Base-by-base conservation (phyloP, 2,329 filamentous ascomycete species). In the Mariannaea elegans region DNA sequence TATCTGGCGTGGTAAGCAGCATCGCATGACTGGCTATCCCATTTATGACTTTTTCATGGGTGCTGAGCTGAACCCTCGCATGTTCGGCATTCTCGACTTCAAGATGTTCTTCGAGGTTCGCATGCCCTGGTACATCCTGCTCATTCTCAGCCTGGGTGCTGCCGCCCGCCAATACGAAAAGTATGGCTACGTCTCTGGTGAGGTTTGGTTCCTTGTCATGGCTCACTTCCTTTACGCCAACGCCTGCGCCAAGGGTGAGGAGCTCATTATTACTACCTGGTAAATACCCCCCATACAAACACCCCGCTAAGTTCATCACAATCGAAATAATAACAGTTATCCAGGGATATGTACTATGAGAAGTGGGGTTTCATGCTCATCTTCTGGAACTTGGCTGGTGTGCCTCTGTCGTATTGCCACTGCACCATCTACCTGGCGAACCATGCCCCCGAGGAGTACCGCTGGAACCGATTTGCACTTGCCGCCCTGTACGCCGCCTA, bases 301-400 rank as follows among this genome's bases (percentile, higher is more conserved):
- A 3, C 16, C 38, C n/a, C 27, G 19, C 5, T 27, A 27, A 5
- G 6, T 27, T 27, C 24, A 27, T 27, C 24, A 27, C 24, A 9
- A 27, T 27, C 24, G 9, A 27, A 48, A 10, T 5, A 14, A 34
- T 64, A 47, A 62, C 47, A 23, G 5, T 24, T 9, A 10, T 27
- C 3, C 13, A 77, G 75, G 90, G 93, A 97, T 72, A 97, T 97
- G 90, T 97, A 96, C 82, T 94, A 93, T 71, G 93, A 97, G 83
- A 97, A 97, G 80, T 94, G 92, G 87, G 93, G 93, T 51, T 97
- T 97, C 82, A 97, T 97, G 93, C 86, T 97, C 67, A 96, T 96
- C 77, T 97, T 97, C 86, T 97, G 93, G 93, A 97, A 97, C 78
- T 82, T 97, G 75, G 93, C 93, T 45, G 93, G 93, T 67, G 93